Evolutionary conservation across 1,284 basidiomycete species (phyloP), one percentile per base, ranked within the genome.

Genomic region (Takashimella koratensis): DNA sequence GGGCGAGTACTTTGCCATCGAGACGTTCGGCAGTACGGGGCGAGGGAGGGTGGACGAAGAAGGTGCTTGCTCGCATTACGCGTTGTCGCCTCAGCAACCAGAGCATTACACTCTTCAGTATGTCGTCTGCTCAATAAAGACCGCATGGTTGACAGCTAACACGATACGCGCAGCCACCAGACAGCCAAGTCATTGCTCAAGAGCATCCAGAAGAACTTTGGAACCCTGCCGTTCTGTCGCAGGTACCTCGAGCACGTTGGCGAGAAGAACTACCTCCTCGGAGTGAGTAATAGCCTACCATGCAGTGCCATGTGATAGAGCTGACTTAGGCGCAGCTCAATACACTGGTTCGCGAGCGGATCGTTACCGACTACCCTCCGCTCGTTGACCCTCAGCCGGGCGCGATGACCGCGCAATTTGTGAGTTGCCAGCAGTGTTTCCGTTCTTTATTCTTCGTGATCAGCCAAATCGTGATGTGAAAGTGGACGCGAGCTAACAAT

Each of bases 1-100:
- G 76, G 95, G 93, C 36, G 96, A 99, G 71, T 96, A 97, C 75
- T 98, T 93, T 73, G 96, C 96, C 13, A 97, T 99, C 59, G 96
- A 99, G 77, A 98, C 96, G 0, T 99, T 99, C 76, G 96, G 96
- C 21, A 90, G 88, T 22, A 98, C 95, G 0, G 96, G 96, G n/a
- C 82, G 88, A 42, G 96, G 95, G 3, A 82, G 86, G 44, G 91
- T 98, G n/a, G 81, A 90, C 12, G 95, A 98, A 67, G 82, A 82
- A 83, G 96, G 94, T 21, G 94, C 94, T 43, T 89, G 87, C 68
- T 96, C 92, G 26, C 96, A 98, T 76, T 99, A 97, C 69, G 91
- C 90, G 12, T 56, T 74, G 48, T 53, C 62, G 5, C 60, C 57
- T 21, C 25, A 64, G 26, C 52, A 67, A 57, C 74, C 75, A 1